phyloP scores from a whole-genome alignment of 169 alveolate genomes.

The Eimeria sp. region DNA sequence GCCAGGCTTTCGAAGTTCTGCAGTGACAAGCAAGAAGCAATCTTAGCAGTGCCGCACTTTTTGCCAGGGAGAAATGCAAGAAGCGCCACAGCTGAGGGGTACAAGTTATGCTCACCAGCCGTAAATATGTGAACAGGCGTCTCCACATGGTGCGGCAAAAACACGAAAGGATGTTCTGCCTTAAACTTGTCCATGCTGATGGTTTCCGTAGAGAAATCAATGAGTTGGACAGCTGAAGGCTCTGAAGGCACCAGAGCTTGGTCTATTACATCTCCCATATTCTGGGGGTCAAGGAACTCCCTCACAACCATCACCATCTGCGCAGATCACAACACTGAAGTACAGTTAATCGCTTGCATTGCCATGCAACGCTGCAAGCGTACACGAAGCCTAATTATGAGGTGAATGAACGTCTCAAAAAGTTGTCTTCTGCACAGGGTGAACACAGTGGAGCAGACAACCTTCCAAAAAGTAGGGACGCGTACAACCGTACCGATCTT shows the following conservation, averaged over 20 bases:
- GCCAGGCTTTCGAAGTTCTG: conserved; percentile 52
- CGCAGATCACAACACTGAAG: neutral
- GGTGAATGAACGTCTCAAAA: neutral
- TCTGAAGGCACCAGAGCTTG: conserved; percentile 47
- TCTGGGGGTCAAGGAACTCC: conserved; percentile 9
- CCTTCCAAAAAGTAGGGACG: neutral
- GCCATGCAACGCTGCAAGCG: neutral
- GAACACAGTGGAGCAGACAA: neutral
- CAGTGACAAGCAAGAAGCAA: neutral
- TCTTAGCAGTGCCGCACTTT: neutral
- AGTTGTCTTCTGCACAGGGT: too few species aligned
- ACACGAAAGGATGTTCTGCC: conserved; percentile 10
- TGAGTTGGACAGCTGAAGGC: conserved; percentile 36
- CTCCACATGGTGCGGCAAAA: conserved; percentile 20
- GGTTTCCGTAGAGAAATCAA: conserved; percentile 24
- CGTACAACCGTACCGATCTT: neutral
- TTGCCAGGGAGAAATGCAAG: neutral
- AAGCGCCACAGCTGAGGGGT: neutral
- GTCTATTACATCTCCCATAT: conserved; percentile 31
- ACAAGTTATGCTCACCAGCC: neutral
- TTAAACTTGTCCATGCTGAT: conserved; percentile 32
- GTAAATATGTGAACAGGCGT: conserved; percentile 46
- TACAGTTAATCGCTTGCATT: neutral
- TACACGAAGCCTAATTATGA: neutral
- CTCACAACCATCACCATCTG: conserved; percentile 30